Evolutionary conservation across 495 filamentous ascomycete species (phyloP), one percentile per base, ranked within the genome.

Genomic region (Glonium stellatum): DNA sequence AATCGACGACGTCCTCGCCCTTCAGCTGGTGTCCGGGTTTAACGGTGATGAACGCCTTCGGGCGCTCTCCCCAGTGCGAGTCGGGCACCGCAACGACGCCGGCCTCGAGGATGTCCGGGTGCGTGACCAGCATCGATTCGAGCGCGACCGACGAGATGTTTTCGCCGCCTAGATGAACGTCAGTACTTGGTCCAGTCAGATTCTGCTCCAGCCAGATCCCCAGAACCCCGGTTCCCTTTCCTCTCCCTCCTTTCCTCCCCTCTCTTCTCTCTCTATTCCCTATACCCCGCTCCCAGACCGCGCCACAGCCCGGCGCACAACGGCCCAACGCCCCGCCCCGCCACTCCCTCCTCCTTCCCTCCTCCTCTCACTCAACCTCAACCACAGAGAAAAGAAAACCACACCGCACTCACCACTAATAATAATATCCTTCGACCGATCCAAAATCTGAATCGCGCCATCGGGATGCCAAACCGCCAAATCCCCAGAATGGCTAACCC

Each of bases 401-500:
- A 18, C 15, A 31, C 18, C 25, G 25, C 11, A 75, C 81, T 56
- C 78, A 92, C 90, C 93, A 62, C 90, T 95, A 60, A 98, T 98
- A 53, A 98, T 97, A 48, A 98, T 97, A 70, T 98, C 93, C 76
- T 97, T 98, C 4, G 89, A 88, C 37, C 93, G 80, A 72, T 98
- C 93, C 61, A 95, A 77, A 63, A 98, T 96, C 77, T 97, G 89
- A 47, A 91, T 83, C 51, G 88, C 84, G 1, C 92, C 91, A 68
- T 97, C 92, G 0, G 85, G 79, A 69, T 95, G 88, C 87, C 87
- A 89, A 5, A 98, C 92, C 4, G 93, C 93, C 57, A 98, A 72
- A 68, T 98, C 93, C 0, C 95, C 93, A 11, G 87, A 88, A 71
- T 95, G 95, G 49, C 90, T 73, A 21, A 86, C 90, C 13, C 93